Base-by-base conservation (phyloP, 2,329 filamentous ascomycete genomes). In the Endoconidiophora laricicola region DNA sequence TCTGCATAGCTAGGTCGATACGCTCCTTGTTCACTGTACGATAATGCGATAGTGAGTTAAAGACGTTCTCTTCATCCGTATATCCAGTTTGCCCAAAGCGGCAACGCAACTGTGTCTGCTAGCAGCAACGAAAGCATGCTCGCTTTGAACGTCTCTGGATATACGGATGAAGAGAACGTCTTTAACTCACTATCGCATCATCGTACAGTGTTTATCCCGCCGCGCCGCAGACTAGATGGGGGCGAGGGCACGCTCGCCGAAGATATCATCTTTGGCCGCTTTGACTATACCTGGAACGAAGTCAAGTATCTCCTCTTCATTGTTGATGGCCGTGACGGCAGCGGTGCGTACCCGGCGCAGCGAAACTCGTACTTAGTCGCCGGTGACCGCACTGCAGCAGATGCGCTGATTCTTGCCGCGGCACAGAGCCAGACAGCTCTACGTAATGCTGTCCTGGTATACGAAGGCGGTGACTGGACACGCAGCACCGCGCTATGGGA, bases 401-500 rank as follows among this genome's bases (percentile, higher is more conserved):
- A 81, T 52, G 65, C 67, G 3, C 64, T 83, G 39, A 61, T 83
- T 26, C 63, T 72, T 6, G 70, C 71, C 2, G 76, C 70, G 0
- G 72, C 74, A 0, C 59, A 62, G 18, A 83, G 75, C 73, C 64
- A 63, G 20, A 65, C 62, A 50, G 69, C 77, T 55, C 62, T 83
- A 18, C 78, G 80, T 57, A 64, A 75, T 23, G 77, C 82, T 62
- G 71, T 83, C 26, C 78, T 77, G 67, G 76, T 85, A 0, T 84
- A 76, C 57, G 79, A 84, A 55, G 59, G 69, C 12, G 76, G 78
- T 3, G 66, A 53, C 38, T 85, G 81, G 80, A 65, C 71, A 58
- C 83, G 82, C 64, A 76, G 67, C 58, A 64, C 63, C 3, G 74
- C 78, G 54, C 66, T 85, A 20, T 85, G 69, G 62, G 58, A 72